These are phyloP conservation scores for Kwoniella sp. DNA, from an alignment of 768 basidiomycete species.

Conservation along the genomic window DNA sequence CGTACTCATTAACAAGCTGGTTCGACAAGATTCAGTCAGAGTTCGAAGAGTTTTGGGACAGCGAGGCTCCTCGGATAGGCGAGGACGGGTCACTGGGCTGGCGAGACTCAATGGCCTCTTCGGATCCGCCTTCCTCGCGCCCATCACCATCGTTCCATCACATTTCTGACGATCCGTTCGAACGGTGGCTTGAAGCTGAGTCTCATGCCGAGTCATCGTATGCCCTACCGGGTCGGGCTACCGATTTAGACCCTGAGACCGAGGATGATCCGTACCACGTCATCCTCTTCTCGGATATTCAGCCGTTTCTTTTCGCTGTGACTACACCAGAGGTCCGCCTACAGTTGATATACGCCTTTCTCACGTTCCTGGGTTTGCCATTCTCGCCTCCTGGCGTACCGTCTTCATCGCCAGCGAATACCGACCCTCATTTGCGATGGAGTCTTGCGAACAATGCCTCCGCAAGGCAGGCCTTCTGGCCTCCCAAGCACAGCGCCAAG, in stretches of 20 bases:
- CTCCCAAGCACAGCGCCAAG: conserved; percentile 9
- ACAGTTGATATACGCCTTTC: conserved; percentile 56
- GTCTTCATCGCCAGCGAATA: conserved; percentile 49
- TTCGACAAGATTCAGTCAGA: conserved; percentile 36
- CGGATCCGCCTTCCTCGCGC: neutral
- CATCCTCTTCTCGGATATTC: conserved; percentile 57
- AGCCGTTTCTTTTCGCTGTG: conserved; percentile 55
- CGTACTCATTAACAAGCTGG: neutral
- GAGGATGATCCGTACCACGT: conserved; percentile 57
- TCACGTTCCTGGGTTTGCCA: conserved; percentile 57
- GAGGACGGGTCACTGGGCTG: conserved; percentile 51
- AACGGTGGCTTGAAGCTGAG: conserved; percentile 52
- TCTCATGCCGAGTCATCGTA: conserved; percentile 16
- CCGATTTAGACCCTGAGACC: conserved; percentile 46
- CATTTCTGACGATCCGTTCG: conserved; percentile 40
- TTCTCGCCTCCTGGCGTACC: conserved; percentile 54
- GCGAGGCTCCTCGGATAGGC: conserved; percentile 41
- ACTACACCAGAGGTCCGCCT: conserved; percentile 43
- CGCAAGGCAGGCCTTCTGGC: conserved; percentile 36
- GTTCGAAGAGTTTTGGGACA: conserved; percentile 58
- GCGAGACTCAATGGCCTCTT: conserved; percentile 16
- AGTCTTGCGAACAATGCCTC: conserved; percentile 24
- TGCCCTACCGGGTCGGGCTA: conserved; percentile 39
- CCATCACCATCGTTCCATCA: neutral
- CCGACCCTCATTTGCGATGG: conserved; percentile 53